Evolutionary conservation across 345 rosid species (phyloP), one percentile per base, ranked within the genome.

Genomic region (Cardamine occulta): DNA sequence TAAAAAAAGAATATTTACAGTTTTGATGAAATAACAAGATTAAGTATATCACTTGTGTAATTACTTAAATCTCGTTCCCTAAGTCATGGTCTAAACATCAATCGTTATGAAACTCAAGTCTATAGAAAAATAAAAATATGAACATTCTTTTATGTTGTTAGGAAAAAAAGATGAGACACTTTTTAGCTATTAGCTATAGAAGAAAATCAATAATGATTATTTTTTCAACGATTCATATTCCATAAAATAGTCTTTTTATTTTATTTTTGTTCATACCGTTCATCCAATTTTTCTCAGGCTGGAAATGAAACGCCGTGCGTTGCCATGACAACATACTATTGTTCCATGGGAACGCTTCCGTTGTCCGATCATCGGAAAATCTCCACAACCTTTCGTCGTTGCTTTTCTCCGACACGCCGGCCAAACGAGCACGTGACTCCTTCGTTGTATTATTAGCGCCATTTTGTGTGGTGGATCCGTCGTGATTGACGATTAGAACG

Each of bases 221-320:
- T 45, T 2, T 31, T 7, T 34, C 21, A 31, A 57, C 49, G 1
- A 12, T 24, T 18, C 18, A 32, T 44, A 48, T 14, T 23, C 31
- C 13, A 57, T 15, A 56, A 56, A 73, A 70, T 37, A 53, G 13
- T 21, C 5, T 12, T 7, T 68, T 29, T 44, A 2, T 0, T 39
- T 39, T 39, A 11, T 37, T 0, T 4, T 14, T n/a, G 18, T 18
- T 15, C 64, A 55, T 83, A 94, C 98, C 98, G 52, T 94, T 94
- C 97, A 94, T 94, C 98, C 98, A 94, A 37, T 94, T 94, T 79
- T 88, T 86, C 71, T 87, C 90, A 0, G 98, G 98, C 70, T 94
- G 98, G 47, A 94, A 94, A 80, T 94, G 98, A 81, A 89, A 91
- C 11, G 97, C 86, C 21, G 96, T 87, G 75, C 96, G 85, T 80